Conservation (phyloP, 2,329 filamentous ascomycete species). For the Triangularia verruculosa region DNA sequence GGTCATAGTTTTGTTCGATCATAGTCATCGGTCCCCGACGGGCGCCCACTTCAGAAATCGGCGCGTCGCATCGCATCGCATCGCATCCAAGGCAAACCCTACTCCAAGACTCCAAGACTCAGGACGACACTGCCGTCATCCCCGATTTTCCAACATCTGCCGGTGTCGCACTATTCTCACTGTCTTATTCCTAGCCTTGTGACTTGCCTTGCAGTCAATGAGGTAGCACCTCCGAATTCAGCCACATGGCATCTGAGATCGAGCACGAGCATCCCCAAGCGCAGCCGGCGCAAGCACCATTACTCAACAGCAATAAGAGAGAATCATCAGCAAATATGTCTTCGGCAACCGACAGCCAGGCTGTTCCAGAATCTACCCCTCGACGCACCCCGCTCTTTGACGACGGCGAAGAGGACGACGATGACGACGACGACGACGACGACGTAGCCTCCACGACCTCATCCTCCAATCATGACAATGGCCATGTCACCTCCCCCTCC, state of each 20-base stretch:
- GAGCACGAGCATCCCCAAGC: slow-evolving; percentile 10
- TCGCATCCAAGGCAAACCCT: slow-evolving; percentile 2
- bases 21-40: background rate
- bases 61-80: background rate
- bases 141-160: background rate
- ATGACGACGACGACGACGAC: slow-evolving; percentile 6
- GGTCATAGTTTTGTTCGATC: background rate
- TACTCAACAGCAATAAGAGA: background rate
- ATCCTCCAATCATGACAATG: slow-evolving; percentile 12
- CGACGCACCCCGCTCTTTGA: slow-evolving; percentile 2
- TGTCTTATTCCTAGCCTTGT: too few relatives aligned
- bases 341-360: background rate
- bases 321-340: background rate
- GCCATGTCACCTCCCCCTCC: slow-evolving; percentile 20
- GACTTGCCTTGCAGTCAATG: background rate
- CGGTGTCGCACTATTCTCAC: slow-evolving; percentile 2
- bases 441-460: slow-evolving; percentile 11
- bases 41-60: background rate
- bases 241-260: slow-evolving; percentile 24
- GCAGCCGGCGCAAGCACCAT: slow-evolving; percentile 12
- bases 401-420: slow-evolving; percentile 15
- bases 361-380: background rate
- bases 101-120: background rate
- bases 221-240: slow-evolving; percentile 12
- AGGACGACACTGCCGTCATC: background rate